These are phyloP conservation scores for Colletotrichum somersetense DNA, from an alignment of 2,329 filamentous ascomycete species.

Conservation along the genomic window DNA sequence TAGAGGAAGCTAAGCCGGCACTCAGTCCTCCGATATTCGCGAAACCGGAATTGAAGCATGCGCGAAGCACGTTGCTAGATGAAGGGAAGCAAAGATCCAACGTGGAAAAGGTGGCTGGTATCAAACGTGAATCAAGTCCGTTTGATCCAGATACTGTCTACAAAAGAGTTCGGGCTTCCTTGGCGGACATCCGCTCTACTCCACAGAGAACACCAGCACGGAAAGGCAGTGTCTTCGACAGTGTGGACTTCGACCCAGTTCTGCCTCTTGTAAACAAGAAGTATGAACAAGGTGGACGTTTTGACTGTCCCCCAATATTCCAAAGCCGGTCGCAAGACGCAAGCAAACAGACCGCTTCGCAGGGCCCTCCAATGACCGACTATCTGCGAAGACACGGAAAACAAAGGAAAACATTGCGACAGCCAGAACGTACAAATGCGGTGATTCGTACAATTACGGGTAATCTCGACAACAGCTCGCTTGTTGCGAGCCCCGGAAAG, in stretches of 20 bases:
- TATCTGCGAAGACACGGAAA: constrained; percentile 64
- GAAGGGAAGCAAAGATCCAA: constrained; percentile 51
- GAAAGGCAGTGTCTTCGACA: constrained; percentile 65
- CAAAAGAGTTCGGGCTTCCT: constrained; percentile 66
- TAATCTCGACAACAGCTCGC: constrained; percentile 50
- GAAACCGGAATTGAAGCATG: constrained; percentile 71
- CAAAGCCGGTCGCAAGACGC: constrained; percentile 46
- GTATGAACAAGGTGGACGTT: constrained; percentile 68
- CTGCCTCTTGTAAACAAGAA: constrained; percentile 69
- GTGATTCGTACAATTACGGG: constrained; percentile 55
- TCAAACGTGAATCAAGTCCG: constrained; percentile 68
- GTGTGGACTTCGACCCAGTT: constrained; percentile 65
- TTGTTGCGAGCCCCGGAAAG: constrained; percentile 55
- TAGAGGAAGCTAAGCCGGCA: constrained; percentile 32
- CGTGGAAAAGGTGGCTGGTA: constrained; percentile 39
- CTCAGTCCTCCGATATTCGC: constrained; percentile 57
- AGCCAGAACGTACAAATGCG: constrained; percentile 45
- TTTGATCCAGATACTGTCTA: constrained; percentile 71
- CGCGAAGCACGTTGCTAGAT: constrained; percentile 65
- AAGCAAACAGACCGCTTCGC: constrained; percentile 48
- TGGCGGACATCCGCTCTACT: constrained; percentile 47
- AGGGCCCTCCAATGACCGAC: constrained; percentile 59
- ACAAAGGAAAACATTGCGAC: constrained; percentile 52
- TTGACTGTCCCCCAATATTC: constrained; percentile 58
- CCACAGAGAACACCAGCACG: constrained; percentile 46